phyloP scores from a whole-genome alignment of 1,284 basidiomycete genomes.

The Sanghuangporus weigelae region DNA sequence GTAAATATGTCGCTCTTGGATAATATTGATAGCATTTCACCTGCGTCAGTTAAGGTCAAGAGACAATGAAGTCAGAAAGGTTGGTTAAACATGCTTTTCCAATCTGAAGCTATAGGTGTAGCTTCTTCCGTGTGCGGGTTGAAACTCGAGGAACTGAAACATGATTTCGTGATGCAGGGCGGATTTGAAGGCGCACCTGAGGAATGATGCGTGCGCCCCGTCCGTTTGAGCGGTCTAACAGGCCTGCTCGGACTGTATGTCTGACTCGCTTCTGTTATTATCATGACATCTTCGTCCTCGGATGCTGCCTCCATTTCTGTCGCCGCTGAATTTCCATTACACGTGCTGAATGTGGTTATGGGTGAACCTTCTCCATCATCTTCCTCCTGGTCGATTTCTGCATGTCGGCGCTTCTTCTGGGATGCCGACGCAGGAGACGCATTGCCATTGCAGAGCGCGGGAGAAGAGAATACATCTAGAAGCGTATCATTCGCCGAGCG shows the following conservation, averaged over 20 bases:
- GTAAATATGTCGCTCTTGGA: not conserved
- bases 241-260: slow-evolving; percentile 9
- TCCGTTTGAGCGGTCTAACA: slow-evolving; percentile 14
- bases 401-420: slow-evolving; percentile 30
- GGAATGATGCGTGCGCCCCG: not conserved
- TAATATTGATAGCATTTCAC: no score
- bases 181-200: not conserved
- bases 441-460: slow-evolving; percentile 14
- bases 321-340: slow-evolving; percentile 23
- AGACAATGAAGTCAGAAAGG: slow-evolving; percentile 7
- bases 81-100: slow-evolving; percentile 10
- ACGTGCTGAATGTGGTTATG: slow-evolving; percentile 15
- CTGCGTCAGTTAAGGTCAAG: no score
- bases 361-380: slow-evolving; percentile 19
- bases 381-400: slow-evolving; percentile 22
- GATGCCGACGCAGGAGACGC: slow-evolving; percentile 28
- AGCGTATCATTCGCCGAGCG: slow-evolving; percentile 27
- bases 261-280: not conserved
- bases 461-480: slow-evolving; percentile 28
- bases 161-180: not conserved
- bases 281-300: slow-evolving; percentile 14
- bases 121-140: not conserved
- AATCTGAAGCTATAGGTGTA: not conserved
- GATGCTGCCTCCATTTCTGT: slow-evolving; percentile 22
- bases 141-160: not conserved